These are phyloP conservation scores for Ogataea siamensis DNA, from an alignment of 805 yeast genomes.

Conservation along the genomic window DNA sequence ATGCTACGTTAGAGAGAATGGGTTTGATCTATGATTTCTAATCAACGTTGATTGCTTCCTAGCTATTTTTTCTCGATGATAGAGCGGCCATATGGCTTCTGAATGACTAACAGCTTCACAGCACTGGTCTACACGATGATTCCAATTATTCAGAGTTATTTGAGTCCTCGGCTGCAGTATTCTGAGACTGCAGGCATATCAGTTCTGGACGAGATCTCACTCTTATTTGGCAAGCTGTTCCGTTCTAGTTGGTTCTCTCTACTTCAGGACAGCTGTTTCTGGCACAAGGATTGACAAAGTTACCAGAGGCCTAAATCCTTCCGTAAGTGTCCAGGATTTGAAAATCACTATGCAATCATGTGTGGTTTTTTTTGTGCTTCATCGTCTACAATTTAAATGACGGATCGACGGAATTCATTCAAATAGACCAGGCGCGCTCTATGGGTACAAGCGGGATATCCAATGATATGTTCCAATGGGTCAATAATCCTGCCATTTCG, in stretches of 20 bases:
- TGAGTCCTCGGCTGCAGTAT: slow-evolving; percentile 36
- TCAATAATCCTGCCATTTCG: slow-evolving; percentile 52
- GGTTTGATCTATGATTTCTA: slow-evolving; percentile 48
- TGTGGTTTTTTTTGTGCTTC: slow-evolving; percentile 44
- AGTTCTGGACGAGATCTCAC: slow-evolving; percentile 40
- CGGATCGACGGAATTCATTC: slow-evolving; percentile 45
- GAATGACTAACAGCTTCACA: slow-evolving; percentile 51
- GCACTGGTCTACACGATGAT: slow-evolving; percentile 50
- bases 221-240: slow-evolving; percentile 38
- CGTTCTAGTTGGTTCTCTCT: slow-evolving; percentile 42
- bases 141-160: slow-evolving; percentile 42
- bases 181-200: slow-evolving; percentile 42
- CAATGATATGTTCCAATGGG: slow-evolving; percentile 52
- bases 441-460: slow-evolving; percentile 54
- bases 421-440: slow-evolving; percentile 50
- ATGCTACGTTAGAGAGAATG: slow-evolving; percentile 39
- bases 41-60: slow-evolving; percentile 54
- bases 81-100: slow-evolving; percentile 49
- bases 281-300: slow-evolving; percentile 34
- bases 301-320: slow-evolving; percentile 1
- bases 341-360: slow-evolving; percentile 43
- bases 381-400: slow-evolving; percentile 40
- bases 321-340: slow-evolving; percentile 39
- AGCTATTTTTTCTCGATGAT: slow-evolving; percentile 45
- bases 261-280: slow-evolving; percentile 37